Percentiles rank a stretch among this genome's conserved stretches.
These are phyloP conservation scores for Tagetes patula DNA, from an alignment of 129 eudicot genomes.

Conservation along the genomic window DNA sequence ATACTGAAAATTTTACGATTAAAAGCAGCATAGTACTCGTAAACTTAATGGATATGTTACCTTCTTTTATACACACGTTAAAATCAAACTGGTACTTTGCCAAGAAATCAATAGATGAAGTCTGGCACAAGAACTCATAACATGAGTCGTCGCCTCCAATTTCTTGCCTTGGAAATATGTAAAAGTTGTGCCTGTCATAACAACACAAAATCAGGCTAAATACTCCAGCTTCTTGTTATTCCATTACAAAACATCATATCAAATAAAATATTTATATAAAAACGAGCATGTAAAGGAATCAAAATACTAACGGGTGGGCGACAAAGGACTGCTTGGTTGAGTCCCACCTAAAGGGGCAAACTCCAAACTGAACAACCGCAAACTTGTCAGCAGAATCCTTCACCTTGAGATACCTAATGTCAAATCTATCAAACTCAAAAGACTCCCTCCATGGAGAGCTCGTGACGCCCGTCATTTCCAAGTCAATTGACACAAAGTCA, in stretches of 20 bases:
- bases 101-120: conserved; percentile 87
- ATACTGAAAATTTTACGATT: too few species aligned
- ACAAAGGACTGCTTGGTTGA: conserved; percentile 43
- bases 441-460: conserved; percentile 93
- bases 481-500: conserved; percentile 79
- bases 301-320: conserved; percentile 78
- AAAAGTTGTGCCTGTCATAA: conserved; percentile 74
- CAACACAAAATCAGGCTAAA: not conserved
- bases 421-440: conserved; percentile 72
- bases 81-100: conserved; percentile 91
- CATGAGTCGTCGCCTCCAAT: conserved; percentile 47
- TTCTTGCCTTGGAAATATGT: conserved; percentile 87
- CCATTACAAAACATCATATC: not conserved
- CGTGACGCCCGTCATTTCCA: conserved; percentile 89
- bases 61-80: conserved; percentile 75
- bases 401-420: conserved; percentile 62
- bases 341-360: conserved; percentile 95
- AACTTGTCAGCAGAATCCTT: conserved; percentile 88
- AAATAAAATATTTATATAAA: not conserved
- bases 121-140: conserved; percentile 82
- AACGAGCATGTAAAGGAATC: not conserved
- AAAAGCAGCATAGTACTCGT: conserved; percentile 3
- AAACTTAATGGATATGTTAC: conserved; percentile 32
- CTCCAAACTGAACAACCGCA: conserved; percentile 93
- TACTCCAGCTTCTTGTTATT: not conserved